A percentile compares a stretch with the other conserved stretches of the same genome.
phyloP scores from a whole-genome alignment of 73 alveolate species.

The Paramecium tetraurelia region DNA sequence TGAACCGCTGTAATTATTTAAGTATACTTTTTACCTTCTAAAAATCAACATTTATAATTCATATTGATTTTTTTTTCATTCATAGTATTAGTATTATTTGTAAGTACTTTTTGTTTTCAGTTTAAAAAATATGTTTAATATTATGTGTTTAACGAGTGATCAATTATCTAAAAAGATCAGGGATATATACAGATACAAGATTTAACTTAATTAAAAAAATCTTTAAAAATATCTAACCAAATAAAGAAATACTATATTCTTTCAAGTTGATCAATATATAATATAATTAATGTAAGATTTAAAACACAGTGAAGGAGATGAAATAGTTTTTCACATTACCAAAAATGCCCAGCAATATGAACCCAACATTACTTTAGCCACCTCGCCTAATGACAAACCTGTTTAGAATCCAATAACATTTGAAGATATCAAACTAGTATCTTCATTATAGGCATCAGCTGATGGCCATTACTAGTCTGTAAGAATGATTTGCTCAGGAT shows the following conservation, averaged over 20 bases:
- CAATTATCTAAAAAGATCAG: not conserved
- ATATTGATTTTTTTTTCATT: too few relatives aligned
- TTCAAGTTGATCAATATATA: not conserved
- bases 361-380: not conserved
- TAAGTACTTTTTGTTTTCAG: not conserved
- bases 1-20: too few relatives aligned
- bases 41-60: too few relatives aligned
- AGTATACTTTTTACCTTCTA: too few relatives aligned
- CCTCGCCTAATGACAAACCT: not conserved
- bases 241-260: not conserved
- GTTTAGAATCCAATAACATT: not conserved
- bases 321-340: not conserved
- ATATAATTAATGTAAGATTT: not conserved
- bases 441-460: not conserved
- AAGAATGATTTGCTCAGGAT: not conserved
- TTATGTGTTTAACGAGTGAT: not conserved
- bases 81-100: too few relatives aligned
- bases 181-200: not conserved
- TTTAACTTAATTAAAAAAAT: not conserved
- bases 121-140: not conserved
- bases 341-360: not conserved
- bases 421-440: not conserved
- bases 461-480: not conserved
- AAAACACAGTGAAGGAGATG: not conserved
- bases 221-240: not conserved